Conservation (phyloP, 106 monocot species). For the Acanthochlamys bracteata region DNA sequence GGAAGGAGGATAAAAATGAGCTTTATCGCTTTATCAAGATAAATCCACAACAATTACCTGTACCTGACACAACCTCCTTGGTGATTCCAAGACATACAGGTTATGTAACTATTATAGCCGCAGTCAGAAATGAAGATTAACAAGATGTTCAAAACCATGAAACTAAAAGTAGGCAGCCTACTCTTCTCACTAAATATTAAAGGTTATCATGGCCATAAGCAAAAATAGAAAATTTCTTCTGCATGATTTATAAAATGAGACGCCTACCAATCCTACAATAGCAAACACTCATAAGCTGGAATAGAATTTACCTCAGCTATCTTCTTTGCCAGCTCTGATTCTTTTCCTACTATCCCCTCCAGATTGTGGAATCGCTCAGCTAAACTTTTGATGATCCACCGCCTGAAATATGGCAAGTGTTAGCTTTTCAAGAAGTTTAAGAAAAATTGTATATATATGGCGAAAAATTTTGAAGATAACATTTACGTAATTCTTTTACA, state of each 20-base stretch:
- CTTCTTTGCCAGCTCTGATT: constrained; percentile 64
- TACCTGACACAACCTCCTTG: no score
- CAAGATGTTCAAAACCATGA: no score
- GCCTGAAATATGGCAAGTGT: constrained; percentile 26
- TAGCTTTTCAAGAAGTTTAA: no score
- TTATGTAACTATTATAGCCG: background rate
- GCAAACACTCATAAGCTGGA: constrained; percentile 4
- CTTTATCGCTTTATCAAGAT: no score
- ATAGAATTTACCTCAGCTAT: constrained; percentile 57
- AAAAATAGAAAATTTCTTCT: background rate
- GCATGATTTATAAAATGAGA: background rate
- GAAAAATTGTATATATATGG: no score
- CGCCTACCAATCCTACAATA: background rate
- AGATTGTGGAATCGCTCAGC: constrained; percentile 22
- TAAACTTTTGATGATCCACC: constrained; percentile 59
- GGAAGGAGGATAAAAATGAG: no score
- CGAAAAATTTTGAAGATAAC: no score
- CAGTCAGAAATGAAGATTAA: background rate
- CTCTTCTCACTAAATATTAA: background rate
- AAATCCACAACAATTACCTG: no score
- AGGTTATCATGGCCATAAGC: background rate
- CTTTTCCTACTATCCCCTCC: constrained; percentile 32
- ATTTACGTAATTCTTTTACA: no score
- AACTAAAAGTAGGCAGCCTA: no score
- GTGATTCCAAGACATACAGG: no score